Percentiles rank a stretch among this genome's conserved stretches.
phyloP scores from a whole-genome alignment of 2,329 filamentous ascomycete species.

The Fusarium duplospermum region DNA sequence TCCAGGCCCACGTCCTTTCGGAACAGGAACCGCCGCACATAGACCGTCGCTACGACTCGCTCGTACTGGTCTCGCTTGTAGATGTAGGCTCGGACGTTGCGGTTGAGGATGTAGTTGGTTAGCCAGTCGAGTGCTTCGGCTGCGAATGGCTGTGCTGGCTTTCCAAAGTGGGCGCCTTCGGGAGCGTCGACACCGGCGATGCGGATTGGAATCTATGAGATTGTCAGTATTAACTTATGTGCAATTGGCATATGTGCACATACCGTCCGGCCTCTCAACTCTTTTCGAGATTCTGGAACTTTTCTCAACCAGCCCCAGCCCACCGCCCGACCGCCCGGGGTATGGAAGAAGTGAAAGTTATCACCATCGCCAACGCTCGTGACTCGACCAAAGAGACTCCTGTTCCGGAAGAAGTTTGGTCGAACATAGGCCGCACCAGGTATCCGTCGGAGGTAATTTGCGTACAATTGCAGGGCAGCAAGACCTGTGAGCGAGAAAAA shows the following conservation, averaged over 20 bases:
- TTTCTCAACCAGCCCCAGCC: constrained; percentile 94
- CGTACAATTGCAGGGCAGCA: constrained; percentile 67
- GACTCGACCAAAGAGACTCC: constrained; percentile 85
- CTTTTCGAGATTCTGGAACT: constrained; percentile 75
- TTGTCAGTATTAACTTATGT: constrained; percentile 28
- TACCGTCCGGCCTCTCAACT: constrained; percentile 83
- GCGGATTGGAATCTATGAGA: constrained; percentile 80
- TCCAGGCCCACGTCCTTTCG: constrained; percentile 86
- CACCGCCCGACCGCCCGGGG: constrained; percentile 84
- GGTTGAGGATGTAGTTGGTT: constrained; percentile 75
- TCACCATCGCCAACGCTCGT: constrained; percentile 97
- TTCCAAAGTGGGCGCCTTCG: constrained; percentile 92
- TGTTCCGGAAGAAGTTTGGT: constrained; percentile 77
- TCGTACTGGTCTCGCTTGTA: constrained; percentile 93
- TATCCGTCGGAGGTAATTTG: constrained; percentile 84
- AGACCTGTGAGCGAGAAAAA: constrained; percentile 53
- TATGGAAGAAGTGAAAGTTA: constrained; percentile 94
- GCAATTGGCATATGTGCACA: constrained; percentile 38
- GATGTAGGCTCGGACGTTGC: constrained; percentile 83
- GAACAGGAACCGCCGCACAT: constrained; percentile 75
- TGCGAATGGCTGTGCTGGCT: constrained; percentile 84
- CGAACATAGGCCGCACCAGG: constrained; percentile 81
- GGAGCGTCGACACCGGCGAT: constrained; percentile 94
- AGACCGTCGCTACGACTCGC: constrained; percentile 88
- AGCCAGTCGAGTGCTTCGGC: constrained; percentile 87